Percentiles rank a stretch among this genome's conserved stretches.
phyloP scores from a whole-genome alignment of 2,329 filamentous ascomycete species.

The Fusarium sp. region DNA sequence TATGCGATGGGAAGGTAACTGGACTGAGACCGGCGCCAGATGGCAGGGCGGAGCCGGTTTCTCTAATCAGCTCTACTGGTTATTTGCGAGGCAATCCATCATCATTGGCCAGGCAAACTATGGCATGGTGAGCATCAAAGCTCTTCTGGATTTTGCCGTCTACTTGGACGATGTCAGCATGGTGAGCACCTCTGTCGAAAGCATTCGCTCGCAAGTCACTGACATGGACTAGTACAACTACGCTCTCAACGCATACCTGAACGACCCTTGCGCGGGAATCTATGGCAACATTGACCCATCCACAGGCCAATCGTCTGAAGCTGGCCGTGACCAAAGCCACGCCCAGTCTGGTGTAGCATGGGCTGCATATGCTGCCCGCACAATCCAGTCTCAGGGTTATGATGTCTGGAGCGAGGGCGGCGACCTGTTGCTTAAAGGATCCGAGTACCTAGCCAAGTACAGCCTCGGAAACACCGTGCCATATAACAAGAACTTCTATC shows the following conservation, averaged over 20 bases:
- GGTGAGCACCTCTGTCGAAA: not conserved
- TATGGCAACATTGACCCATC: constrained; percentile 44
- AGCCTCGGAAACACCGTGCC: constrained; percentile 50
- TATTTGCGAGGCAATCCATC: constrained; percentile 50
- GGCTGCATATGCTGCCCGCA: constrained; percentile 49
- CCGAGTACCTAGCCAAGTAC: constrained; percentile 54
- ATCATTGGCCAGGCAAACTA: constrained; percentile 57
- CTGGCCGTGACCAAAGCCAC: constrained; percentile 53
- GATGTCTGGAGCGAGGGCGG: constrained; percentile 49
- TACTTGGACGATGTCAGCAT: constrained; percentile 55
- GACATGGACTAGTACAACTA: constrained; percentile 48
- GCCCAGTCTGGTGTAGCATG: constrained; percentile 48
- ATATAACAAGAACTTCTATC: constrained; percentile 51
- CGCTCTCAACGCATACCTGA: constrained; percentile 50
- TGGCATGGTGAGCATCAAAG: constrained; percentile 54
- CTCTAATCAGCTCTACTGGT: constrained; percentile 41
- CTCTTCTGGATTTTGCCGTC: constrained; percentile 53
- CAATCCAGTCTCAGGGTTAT: constrained; percentile 49
- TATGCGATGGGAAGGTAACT: constrained; percentile 57
- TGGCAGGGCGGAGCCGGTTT: constrained; percentile 52
- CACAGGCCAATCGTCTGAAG: constrained; percentile 52
- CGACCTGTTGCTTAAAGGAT: constrained; percentile 49
- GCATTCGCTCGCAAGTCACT: not conserved
- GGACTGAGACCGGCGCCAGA: constrained; percentile 50
- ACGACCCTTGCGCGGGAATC: constrained; percentile 52